These are phyloP conservation scores for Microdochium nivale DNA, from an alignment of 2,329 filamentous ascomycete species.

Conservation along the genomic window DNA sequence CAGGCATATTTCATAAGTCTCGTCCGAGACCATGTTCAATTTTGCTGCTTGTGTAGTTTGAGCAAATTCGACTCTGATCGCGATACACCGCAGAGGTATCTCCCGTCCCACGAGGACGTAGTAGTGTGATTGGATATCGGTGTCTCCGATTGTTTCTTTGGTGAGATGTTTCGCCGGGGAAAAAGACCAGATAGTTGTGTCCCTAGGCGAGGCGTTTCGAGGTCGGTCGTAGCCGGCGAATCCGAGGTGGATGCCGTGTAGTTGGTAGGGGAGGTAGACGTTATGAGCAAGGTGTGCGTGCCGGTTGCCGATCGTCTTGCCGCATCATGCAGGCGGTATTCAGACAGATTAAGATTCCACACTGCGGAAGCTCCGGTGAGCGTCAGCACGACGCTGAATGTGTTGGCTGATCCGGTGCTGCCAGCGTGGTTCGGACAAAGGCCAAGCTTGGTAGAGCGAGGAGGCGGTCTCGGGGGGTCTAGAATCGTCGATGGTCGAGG, in stretches of 20 bases:
- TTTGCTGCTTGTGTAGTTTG: not conserved
- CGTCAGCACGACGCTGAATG: not conserved
- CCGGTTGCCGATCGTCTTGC: not conserved
- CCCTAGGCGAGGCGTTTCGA: not conserved
- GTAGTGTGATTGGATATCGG: too few species aligned
- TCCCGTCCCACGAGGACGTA: not conserved
- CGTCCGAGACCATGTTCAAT: conserved; percentile 73
- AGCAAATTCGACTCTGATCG: not conserved
- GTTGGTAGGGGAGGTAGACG: not conserved
- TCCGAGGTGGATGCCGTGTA: not conserved
- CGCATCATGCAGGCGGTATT: not conserved
- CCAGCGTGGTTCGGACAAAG: not conserved
- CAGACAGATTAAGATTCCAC: not conserved
- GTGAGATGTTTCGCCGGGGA: too few species aligned
- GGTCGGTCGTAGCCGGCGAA: not conserved
- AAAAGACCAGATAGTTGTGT: too few species aligned
- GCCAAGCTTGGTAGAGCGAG: not conserved
- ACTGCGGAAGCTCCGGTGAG: not conserved
- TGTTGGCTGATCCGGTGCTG: not conserved
- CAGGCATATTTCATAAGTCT: conserved; percentile 84
- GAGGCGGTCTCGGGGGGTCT: not conserved
- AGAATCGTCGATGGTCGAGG: not conserved
- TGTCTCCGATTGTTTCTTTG: too few species aligned
- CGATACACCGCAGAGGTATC: not conserved
- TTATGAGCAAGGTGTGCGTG: not conserved